phyloP scores from a whole-genome alignment of 805 yeast species.

The Blastobotrys parvus region DNA sequence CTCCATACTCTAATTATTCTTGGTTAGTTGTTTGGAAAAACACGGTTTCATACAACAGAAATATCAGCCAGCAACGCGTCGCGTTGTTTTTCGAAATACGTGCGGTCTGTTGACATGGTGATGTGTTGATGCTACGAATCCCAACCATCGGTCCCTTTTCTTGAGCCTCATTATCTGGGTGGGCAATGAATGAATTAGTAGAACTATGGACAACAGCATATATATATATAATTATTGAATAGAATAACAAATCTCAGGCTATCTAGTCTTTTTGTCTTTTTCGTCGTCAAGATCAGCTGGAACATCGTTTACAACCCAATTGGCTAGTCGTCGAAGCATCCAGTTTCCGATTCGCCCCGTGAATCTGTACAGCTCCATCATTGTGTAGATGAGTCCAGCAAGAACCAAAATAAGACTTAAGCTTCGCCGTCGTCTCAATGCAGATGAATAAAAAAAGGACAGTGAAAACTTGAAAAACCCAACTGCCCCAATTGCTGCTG shows the following conservation, averaged over 20 bases:
- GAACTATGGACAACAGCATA: too few species aligned
- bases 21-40: slow-evolving; percentile 19
- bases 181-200: too few species aligned
- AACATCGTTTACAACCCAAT: slow-evolving; percentile 2
- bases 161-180: too few species aligned
- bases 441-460: not conserved
- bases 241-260: not conserved
- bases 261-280: not conserved
- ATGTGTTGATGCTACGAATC: too few species aligned
- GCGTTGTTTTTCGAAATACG: slow-evolving; percentile 51
- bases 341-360: not conserved
- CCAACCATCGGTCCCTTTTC: too few species aligned
- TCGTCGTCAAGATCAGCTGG: slow-evolving; percentile 2
- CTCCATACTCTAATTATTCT: slow-evolving; percentile 40
- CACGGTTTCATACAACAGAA: slow-evolving; percentile 25
- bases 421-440: not conserved
- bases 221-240: too few species aligned
- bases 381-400: slow-evolving; percentile 1
- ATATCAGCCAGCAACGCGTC: slow-evolving; percentile 52
- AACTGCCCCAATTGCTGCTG: slow-evolving; percentile 1
- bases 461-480: slow-evolving; percentile 3
- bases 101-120: slow-evolving; percentile 6
- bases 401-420: slow-evolving; percentile 1
- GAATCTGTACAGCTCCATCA: slow-evolving; percentile 1
- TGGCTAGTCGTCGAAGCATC: not conserved